A percentile compares a stretch with the other conserved stretches of the same genome.
Evolutionary conservation across 2,329 filamentous ascomycete species (phyloP).

Genomic region (Scopulariopsis brevicaulis): DNA sequence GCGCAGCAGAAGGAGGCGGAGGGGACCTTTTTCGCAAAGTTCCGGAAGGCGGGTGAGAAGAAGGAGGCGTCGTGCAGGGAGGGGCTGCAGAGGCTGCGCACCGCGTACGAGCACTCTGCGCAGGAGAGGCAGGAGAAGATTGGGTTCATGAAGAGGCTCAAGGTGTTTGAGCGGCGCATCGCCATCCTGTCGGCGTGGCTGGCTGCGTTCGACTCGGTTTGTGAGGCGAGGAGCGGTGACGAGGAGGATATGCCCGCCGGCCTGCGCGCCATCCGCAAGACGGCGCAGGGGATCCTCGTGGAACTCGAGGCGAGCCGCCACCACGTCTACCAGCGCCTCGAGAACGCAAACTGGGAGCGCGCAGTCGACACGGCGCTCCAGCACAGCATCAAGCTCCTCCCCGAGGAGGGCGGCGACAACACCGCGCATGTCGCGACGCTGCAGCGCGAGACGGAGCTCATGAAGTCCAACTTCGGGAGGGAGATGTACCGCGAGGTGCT

Average conservation of each 20-base stretch:
- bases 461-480: slow-evolving; percentile 72
- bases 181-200: slow-evolving; percentile 85
- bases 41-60: slow-evolving; percentile 83
- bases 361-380: slow-evolving; percentile 79
- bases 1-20: slow-evolving; percentile 87
- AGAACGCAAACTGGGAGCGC: slow-evolving; percentile 77
- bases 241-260: slow-evolving; percentile 60
- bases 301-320: slow-evolving; percentile 86
- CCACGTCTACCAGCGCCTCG: slow-evolving; percentile 76
- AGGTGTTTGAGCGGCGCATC: slow-evolving; percentile 75
- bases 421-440: slow-evolving; percentile 60
- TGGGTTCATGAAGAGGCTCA: slow-evolving; percentile 69
- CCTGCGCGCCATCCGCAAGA: slow-evolving; percentile 69
- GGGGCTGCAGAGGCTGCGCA: slow-evolving; percentile 66
- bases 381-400: slow-evolving; percentile 70
- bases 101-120: slow-evolving; percentile 72
- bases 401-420: slow-evolving; percentile 54
- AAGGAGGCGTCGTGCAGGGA: slow-evolving; percentile 65
- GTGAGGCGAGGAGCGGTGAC: slow-evolving; percentile 43
- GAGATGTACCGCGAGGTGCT: slow-evolving; percentile 68
- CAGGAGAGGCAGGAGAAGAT: slow-evolving; percentile 70
- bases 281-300: slow-evolving; percentile 74
- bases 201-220: slow-evolving; percentile 76
- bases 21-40: slow-evolving; percentile 70
- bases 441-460: slow-evolving; percentile 70